Conservation (phyloP, 805 yeast genomes). For the Lipomyces sp. region DNA sequence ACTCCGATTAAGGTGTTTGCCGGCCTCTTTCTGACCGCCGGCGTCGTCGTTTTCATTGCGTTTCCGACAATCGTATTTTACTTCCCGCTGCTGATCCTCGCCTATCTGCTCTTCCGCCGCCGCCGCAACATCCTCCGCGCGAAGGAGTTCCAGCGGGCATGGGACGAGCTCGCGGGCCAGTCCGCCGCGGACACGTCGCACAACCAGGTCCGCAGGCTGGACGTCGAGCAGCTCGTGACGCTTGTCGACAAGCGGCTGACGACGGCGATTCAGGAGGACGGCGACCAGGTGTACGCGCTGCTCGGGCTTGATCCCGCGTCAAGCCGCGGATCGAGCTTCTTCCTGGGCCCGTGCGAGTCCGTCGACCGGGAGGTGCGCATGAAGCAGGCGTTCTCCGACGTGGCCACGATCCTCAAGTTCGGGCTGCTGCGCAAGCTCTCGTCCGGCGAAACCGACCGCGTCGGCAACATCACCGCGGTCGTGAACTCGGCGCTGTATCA, state of each 20-base stretch:
- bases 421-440: constrained; percentile 2
- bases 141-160: constrained; percentile 11
- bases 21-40: constrained; percentile 14
- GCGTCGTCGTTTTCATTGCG: constrained; percentile 10
- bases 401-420: constrained; percentile 17
- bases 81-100: constrained; percentile 15
- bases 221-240: constrained; percentile 14
- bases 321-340: neutral
- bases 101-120: constrained; percentile 7
- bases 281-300: constrained; percentile 3
- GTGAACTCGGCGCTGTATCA: constrained; percentile 11
- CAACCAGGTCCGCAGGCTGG: constrained; percentile 4
- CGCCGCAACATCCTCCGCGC: constrained; percentile 16
- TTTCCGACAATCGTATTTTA: constrained; percentile 15
- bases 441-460: neutral
- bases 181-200: constrained; percentile 17
- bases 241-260: constrained; percentile 14
- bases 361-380: constrained; percentile 20
- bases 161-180: constrained; percentile 14
- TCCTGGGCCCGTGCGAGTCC: constrained; percentile 18
- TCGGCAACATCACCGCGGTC: constrained; percentile 21
- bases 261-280: constrained; percentile 13
- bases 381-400: constrained; percentile 4
- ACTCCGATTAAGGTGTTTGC: constrained; percentile 12
- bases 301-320: constrained; percentile 14